Base-by-base conservation (phyloP, 1,284 basidiomycete species). In the Boletus austroedulis region DNA sequence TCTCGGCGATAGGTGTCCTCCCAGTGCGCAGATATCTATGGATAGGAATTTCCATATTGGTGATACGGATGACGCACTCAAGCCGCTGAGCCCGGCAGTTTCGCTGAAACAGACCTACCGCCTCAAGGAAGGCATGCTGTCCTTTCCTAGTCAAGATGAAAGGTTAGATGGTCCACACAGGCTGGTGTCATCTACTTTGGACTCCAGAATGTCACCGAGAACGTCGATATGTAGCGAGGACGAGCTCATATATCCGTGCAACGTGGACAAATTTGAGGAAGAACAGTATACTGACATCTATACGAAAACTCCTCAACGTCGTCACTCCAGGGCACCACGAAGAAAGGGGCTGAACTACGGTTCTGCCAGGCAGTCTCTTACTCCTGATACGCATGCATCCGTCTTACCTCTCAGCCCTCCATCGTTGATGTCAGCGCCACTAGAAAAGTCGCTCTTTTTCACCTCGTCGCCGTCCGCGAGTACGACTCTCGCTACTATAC, bases 361-460 rank as follows among this genome's bases (percentile, higher is more conserved):
- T 50, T 2, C 23, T 8, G 59, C 57, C 19, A 60, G 51, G 38
- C 56, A 48, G 9, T 59, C 48, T 41, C 71, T 64, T 5, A 43
- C 44, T 45, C 40, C 65, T 10, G 62, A 72, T 31, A 46, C 34
- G 0, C 68, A 72, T 21, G 59, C 55, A 4, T 67, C 61, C 1
- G 51, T 73, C 26, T 50, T 71, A 14, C 73, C 73, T 7, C 61
- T 57, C 19, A 67, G 67, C 45, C 72, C 73, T 7, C 64, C 70
- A 4, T 63, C 56, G 14, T 40, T 73, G 36, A 74, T 62, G 71
- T 73, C 72, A 5, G 61, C 67, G 1, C 70, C 69, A 11, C 72
- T 73, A 24, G 70, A 67, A 41, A 63, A 53, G 44, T 58, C 63
- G 0, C 64, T 73, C 26, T 73, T 72, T 51, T 71, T 73, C 43